phyloP scores from a whole-genome alignment of 305 asterid genomes.

The Caryopteris hybrid region DNA sequence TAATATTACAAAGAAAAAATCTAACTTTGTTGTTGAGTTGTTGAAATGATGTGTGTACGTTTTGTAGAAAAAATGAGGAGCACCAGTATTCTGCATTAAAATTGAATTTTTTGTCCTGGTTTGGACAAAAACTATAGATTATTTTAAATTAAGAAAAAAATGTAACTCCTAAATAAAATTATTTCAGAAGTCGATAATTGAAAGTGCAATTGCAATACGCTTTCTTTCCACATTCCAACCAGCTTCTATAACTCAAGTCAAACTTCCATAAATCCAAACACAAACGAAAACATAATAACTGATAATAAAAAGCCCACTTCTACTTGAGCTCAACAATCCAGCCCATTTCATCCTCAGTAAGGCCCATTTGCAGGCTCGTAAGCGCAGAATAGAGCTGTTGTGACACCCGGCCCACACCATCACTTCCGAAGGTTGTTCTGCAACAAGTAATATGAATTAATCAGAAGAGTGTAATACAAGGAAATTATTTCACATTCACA shows the following conservation, averaged over 20 bases:
- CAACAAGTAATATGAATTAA: neutral
- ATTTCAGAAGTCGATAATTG: neutral
- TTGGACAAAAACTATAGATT: too few species aligned
- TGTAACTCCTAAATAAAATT: too few species aligned
- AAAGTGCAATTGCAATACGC: neutral
- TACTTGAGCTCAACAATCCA: constrained; percentile 71
- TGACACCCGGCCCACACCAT: constrained; percentile 79
- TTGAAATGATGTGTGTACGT: too few species aligned
- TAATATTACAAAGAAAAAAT: too few species aligned
- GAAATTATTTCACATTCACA: too few species aligned
- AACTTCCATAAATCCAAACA: constrained; percentile 3
- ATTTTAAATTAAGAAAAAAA: too few species aligned
- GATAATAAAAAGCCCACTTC: neutral
- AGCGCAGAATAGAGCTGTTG: constrained; percentile 73
- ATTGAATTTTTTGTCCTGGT: too few species aligned
- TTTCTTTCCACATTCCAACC: neutral
- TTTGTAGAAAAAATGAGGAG: too few species aligned
- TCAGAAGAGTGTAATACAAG: too few species aligned
- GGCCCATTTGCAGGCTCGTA: constrained; percentile 90
- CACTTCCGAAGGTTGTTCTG: constrained; percentile 69
- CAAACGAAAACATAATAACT: neutral
- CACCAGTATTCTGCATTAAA: too few species aligned
- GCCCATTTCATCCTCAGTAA: constrained; percentile 71
- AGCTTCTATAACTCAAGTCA: neutral
- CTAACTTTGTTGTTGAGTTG: too few species aligned